Base-by-base conservation (phyloP, 805 yeast species). In the Candida odintsovae region DNA sequence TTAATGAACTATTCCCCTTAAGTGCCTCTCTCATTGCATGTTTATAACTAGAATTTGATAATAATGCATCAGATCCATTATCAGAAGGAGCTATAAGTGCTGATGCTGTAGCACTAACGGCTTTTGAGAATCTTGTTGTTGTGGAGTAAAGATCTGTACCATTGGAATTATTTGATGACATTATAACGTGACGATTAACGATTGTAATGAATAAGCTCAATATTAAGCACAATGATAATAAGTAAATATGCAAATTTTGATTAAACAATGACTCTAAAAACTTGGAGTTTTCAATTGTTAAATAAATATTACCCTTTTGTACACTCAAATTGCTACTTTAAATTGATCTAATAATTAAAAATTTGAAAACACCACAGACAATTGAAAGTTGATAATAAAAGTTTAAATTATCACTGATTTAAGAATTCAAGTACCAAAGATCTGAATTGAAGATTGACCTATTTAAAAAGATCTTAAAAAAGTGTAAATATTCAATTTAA, bases 91-190 rank as follows among this genome's bases (percentile, higher is more conserved):
- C 52, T 26, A 77, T 73, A 22, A 78, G 52, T 2, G 76, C 78
- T 10, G 81, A 72, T 1, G 83, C 83, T 1, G 83, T 77, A 2
- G 80, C 71, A 0, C 80, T 73, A 39, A 78, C 69, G 2, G 80
- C 75, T 49, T 69, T 72, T 11, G 77, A 71, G 37, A 76, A 53
- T 46, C 70, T 61, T 11, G 68, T 48, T 8, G 73, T 62, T 36
- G 65, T 54, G 48, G 58, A 54, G 55, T 63, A 52, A 5, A 62
- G 20, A 43, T 58, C 64, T 3, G 54, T 43, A 29, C 52, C 49
- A 25, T 39, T 44, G 41, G 53, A 44, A 13, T 44, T 45, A 38
- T 45, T 45, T 16, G 39, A 40, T 15, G 29, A 36, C 36, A 33
- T 33, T 33, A 3, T n/a, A n/a, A n/a, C n/a, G n/a, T n/a, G n/a